Evolutionary conservation across 768 basidiomycete genomes (phyloP).

Genomic region (Calocybe cyanea): DNA sequence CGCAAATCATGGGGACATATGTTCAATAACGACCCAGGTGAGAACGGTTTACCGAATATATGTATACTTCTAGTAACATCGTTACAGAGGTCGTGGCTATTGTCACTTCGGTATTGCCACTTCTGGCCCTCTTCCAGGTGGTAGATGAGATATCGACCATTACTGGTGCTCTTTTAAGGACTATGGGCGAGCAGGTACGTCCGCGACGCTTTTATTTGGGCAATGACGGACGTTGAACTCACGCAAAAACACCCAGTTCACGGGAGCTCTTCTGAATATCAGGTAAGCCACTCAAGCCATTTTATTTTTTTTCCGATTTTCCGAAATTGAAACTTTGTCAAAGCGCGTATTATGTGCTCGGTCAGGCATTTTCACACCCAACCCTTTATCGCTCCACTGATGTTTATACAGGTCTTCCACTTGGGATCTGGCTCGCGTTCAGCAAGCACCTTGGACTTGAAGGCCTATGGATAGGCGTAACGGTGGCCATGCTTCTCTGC

Average conservation of each 20-base stretch:
- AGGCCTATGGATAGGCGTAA: conserved; percentile 3
- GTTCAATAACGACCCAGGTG: conserved; percentile 68
- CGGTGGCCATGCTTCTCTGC: not conserved
- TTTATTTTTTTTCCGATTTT: no score
- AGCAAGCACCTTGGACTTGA: not conserved
- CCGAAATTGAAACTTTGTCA: no score
- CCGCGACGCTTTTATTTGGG: no score
- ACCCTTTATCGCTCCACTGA: not conserved
- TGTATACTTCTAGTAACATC: not conserved
- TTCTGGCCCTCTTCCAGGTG: conserved; percentile 76
- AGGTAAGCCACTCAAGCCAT: no score
- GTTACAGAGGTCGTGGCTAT: conserved; percentile 46
- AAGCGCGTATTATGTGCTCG: no score
- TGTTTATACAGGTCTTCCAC: not conserved
- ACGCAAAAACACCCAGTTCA: no score
- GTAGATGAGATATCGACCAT: conserved; percentile 72
- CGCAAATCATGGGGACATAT: conserved; percentile 64
- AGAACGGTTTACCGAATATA: conserved; percentile 12
- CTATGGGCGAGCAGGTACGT: conserved; percentile 68
- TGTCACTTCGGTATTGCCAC: conserved; percentile 66
- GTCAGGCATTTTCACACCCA: no score
- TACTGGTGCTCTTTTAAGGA: conserved; percentile 72
- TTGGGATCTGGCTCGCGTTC: conserved; percentile 1
- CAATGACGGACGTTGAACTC: no score
- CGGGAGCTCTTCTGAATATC: no score